Base-by-base conservation (phyloP, 306 rosid genomes). In the Vigna radiata region DNA sequence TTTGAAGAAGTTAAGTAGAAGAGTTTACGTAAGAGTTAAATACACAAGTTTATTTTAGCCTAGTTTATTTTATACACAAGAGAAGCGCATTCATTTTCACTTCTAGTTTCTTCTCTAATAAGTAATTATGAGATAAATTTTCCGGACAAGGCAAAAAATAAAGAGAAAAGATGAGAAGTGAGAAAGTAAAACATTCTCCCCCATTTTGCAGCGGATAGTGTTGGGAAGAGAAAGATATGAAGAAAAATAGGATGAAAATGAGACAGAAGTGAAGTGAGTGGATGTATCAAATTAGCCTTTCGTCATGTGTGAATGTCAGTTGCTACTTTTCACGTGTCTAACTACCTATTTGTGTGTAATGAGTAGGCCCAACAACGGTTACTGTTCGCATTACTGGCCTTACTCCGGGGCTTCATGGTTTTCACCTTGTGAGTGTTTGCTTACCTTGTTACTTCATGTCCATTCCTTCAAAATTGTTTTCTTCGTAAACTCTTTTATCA, bases 331-430 rank as follows among this genome's bases (percentile, higher is more conserved):
- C 15, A 44, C 1, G 31, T n/a, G 49, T 50, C 36, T 53, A 69
- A 70, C 54, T 77, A 23, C 29, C 48, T 44, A 47, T 83, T 15
- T 55, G 53, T 82, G 71, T 68, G 54, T 80, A 73, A 56, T 84
- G 72, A 53, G 21, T 69, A 94, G 97, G 98, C 72, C 97, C 97
- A 17, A 94, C 98, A 21, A 86, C 90, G 5, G 96, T 94, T 16
- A 90, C 75, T 73, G 97, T 89, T 74, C 90, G 91, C n/a, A 14
- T 94, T 64, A 86, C 96, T 47, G 98, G 98, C 64, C 98, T 94
- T 67, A 64, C 93, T 15, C 91, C 91, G 0, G 98, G 98, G 58
- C 91, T 79, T 84, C 98, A 94, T 69, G 98, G 97, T 73, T 91
- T 94, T 79, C 98, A 94, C 77, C 84, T 94, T 4, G 97, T 94